Evolutionary conservation across 2,329 filamentous ascomycete genomes (phyloP), one percentile per base, ranked within the genome.

Genomic region (Tolypocladium paradoxum): DNA sequence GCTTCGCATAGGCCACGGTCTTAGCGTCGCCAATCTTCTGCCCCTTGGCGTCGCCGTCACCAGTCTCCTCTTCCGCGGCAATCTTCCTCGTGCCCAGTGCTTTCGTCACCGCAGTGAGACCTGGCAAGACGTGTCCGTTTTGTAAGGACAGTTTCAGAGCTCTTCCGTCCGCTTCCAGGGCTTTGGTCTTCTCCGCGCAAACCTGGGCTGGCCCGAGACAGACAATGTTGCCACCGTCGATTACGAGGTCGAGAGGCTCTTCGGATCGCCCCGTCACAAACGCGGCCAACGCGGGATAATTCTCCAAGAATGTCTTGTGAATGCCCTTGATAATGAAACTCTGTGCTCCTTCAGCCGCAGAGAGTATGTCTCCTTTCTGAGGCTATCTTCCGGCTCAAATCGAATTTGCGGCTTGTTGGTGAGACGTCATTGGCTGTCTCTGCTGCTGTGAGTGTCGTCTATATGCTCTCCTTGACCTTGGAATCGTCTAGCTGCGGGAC

Each of bases 1-100:
- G 70, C 54, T 72, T 73, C 7, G 71, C 71, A 52, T 68, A 69
- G 6, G 62, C 59, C 4, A 71, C 57, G 54, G 61, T 65, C 9
- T 64, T 61, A 0, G 66, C 59, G 47, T 69, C 49, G 33, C 62
- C 60, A 35, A 57, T 52, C 24, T 57, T 55, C 16, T 46, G 43
- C 12, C 43, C 43, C 9, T 31, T 46, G 4, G 43, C 43, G 2
- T 46, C 27, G 24, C 43, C 43, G 16, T 46, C 43, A 5, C 43
- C 43, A 31, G 43, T 46, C 43, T 31, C 43, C 11, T n/a, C 43
- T n/a, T 31, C 43, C 27, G 43, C 20, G 27, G 43, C 43, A 31
- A 46, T 46, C n/a, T 46, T 27, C 27, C 43, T 46, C 43, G 31
- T 46, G 8, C 43, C 43, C 27, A 46, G 29, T 11, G 43, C 43